These are phyloP conservation scores for Botrytis pseudocinerea DNA, from an alignment of 2,329 filamentous ascomycete species.

Conservation along the genomic window DNA sequence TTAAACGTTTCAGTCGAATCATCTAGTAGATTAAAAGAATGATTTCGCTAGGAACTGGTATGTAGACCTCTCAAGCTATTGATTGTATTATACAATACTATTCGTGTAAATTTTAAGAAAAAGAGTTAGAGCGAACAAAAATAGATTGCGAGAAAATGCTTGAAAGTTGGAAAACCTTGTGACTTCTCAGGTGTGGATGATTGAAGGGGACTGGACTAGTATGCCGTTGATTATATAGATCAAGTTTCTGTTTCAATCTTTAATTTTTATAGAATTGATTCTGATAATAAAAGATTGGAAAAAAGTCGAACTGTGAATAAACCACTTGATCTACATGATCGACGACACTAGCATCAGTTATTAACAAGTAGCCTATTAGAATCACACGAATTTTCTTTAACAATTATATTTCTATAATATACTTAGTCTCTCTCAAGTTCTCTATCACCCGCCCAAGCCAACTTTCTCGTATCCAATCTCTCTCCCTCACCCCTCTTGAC, in stretches of 20 bases:
- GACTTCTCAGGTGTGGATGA: not conserved
- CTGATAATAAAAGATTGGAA: too few species aligned
- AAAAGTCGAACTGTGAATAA: too few species aligned
- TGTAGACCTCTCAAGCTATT: not conserved
- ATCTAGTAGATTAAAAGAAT: not conserved
- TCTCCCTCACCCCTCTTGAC: conserved; percentile 31
- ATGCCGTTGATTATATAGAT: too few species aligned
- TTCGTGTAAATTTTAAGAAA: not conserved
- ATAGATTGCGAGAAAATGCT: not conserved
- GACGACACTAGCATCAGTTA: not conserved
- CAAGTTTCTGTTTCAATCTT: too few species aligned
- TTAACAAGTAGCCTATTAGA: not conserved
- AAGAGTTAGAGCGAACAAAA: too few species aligned
- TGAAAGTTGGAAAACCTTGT: not conserved
- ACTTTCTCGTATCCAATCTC: conserved; percentile 36
- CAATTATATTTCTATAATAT: not conserved
- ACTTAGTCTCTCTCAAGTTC: conserved; percentile 15
- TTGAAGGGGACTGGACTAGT: not conserved
- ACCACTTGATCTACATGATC: too few species aligned
- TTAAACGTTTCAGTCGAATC: not conserved
- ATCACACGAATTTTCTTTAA: not conserved
- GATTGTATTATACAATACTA: not conserved
- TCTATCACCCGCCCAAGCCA: conserved; percentile 33
- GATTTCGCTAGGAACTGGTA: not conserved
- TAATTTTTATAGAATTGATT: too few species aligned